A percentile compares a stretch with the other conserved stretches of the same genome.
These are phyloP conservation scores for Neostapfia colusana DNA, from an alignment of 176 grass and related monocot species.

Conservation along the genomic window DNA sequence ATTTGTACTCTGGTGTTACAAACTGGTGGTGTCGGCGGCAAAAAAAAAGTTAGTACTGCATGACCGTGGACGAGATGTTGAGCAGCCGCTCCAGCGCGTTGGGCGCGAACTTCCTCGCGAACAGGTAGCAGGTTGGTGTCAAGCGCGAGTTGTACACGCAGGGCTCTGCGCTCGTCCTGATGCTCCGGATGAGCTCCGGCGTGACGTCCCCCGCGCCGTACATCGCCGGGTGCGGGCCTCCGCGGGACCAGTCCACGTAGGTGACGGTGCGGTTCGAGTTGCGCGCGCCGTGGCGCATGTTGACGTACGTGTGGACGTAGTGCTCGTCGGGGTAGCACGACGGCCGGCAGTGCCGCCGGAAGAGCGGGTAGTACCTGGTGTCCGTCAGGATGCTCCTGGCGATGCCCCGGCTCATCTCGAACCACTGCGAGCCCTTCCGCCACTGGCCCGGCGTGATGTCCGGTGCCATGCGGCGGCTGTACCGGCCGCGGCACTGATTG, in stretches of 20 bases:
- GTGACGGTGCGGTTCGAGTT: slow-evolving; percentile 80
- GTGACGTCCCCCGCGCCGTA: slow-evolving; percentile 49
- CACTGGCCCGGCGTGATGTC: slow-evolving; percentile 63
- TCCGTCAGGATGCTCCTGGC: slow-evolving; percentile 54
- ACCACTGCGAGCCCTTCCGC: slow-evolving; percentile 82
- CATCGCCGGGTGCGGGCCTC: slow-evolving; percentile 62
- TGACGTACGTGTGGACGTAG: slow-evolving; percentile 68
- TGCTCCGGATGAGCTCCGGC: slow-evolving; percentile 47
- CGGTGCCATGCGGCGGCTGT: slow-evolving; percentile 73
- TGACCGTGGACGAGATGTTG: slow-evolving; percentile 61
- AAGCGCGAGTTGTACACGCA: slow-evolving; percentile 60
- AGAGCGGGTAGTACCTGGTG: slow-evolving; percentile 57
- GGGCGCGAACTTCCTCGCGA: slow-evolving; percentile 80
- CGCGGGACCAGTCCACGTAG: slow-evolving; percentile 68
- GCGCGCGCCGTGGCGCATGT: slow-evolving; percentile 50
- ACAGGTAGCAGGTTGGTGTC: slow-evolving; percentile 63
- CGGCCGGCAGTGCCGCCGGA: slow-evolving; percentile 57
- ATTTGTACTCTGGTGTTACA: background rate
- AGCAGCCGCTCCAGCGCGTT: slow-evolving; percentile 56
- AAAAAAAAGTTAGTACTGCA: slow-evolving; percentile 44
- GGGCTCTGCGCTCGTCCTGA: slow-evolving; percentile 46
- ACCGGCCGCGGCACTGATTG: slow-evolving; percentile 56
- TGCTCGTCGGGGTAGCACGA: slow-evolving; percentile 94
- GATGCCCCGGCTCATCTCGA: slow-evolving; percentile 60
- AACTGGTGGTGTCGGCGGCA: background rate